These are phyloP conservation scores for Kodamaea kakaduensis DNA, from an alignment of 805 yeast species.

Conservation along the genomic window DNA sequence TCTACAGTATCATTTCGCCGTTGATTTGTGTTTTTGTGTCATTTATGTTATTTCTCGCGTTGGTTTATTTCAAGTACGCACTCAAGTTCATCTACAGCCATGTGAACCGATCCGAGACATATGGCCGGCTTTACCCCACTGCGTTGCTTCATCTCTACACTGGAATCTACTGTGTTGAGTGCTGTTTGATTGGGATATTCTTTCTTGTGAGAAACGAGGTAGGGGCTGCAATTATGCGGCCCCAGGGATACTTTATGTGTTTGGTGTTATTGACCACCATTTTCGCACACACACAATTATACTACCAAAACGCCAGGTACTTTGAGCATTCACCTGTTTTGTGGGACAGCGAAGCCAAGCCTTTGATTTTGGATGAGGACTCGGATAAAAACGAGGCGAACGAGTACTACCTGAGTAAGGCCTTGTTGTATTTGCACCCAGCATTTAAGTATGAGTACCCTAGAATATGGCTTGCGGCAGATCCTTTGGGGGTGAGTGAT, in stretches of 20 bases:
- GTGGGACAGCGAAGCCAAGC: slow-evolving; percentile 13
- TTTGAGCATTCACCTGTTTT: slow-evolving; percentile 29
- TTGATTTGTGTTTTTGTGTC: slow-evolving; percentile 62
- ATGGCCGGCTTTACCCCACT: slow-evolving; percentile 66
- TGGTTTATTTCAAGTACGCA: slow-evolving; percentile 68
- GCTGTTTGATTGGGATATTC: slow-evolving; percentile 73
- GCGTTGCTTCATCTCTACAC: slow-evolving; percentile 75
- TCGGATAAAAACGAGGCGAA: neutral
- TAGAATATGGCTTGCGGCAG: slow-evolving; percentile 38
- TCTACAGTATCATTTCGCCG: slow-evolving; percentile 79
- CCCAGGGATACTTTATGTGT: slow-evolving; percentile 52
- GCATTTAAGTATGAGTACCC: slow-evolving; percentile 35
- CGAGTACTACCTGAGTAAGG: slow-evolving; percentile 19
- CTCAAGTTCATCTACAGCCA: slow-evolving; percentile 53
- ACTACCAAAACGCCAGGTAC: slow-evolving; percentile 33
- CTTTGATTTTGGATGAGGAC: neutral
- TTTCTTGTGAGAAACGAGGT: slow-evolving; percentile 53
- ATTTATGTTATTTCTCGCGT: slow-evolving; percentile 47
- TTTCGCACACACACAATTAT: slow-evolving; percentile 52
- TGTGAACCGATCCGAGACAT: slow-evolving; percentile 55
- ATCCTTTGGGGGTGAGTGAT: slow-evolving; percentile 28
- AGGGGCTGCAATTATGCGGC: slow-evolving; percentile 40
- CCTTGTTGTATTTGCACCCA: slow-evolving; percentile 34
- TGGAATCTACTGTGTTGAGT: slow-evolving; percentile 78
- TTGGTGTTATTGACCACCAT: slow-evolving; percentile 50